Conservation (phyloP, 2,329 filamentous ascomycete genomes). For the Septoria petroselini region DNA sequence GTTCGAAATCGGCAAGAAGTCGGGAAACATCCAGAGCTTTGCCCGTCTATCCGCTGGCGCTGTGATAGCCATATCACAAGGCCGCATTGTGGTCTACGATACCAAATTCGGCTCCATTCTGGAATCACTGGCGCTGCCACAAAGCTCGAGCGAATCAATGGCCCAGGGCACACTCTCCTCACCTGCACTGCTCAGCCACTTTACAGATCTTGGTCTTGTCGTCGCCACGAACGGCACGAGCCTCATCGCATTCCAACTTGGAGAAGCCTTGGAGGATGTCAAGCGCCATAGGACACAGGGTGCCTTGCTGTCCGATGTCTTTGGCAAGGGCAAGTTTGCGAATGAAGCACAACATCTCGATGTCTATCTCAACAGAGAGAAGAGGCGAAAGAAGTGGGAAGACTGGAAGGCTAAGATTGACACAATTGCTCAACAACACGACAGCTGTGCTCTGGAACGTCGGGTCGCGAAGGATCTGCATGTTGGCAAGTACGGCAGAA, state of each 20-base stretch:
- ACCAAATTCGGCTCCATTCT: constrained; percentile 60
- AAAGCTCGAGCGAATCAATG: neutral
- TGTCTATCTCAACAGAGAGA: constrained; percentile 17
- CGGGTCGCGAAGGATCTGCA: constrained; percentile 32
- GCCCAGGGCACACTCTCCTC: neutral
- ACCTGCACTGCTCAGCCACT: constrained; percentile 47
- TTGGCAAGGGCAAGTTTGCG: constrained; percentile 59
- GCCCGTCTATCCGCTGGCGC: constrained; percentile 65
- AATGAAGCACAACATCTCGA: constrained; percentile 11
- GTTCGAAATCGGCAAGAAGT: constrained; percentile 48
- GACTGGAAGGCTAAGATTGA: constrained; percentile 34
- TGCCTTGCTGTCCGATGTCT: constrained; percentile 68
- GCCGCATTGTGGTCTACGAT: constrained; percentile 63
- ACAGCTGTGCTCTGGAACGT: constrained; percentile 31
- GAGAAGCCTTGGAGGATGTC: constrained; percentile 31
- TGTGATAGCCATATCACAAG: constrained; percentile 58
- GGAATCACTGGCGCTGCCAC: constrained; percentile 40
- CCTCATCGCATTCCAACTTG: constrained; percentile 63
- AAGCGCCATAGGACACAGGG: constrained; percentile 41
- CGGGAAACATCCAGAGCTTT: constrained; percentile 57
- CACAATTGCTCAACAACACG: constrained; percentile 22
- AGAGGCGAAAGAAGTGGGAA: constrained; percentile 26
- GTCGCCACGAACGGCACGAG: constrained; percentile 63
- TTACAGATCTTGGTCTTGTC: constrained; percentile 63
- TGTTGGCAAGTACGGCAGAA: constrained; percentile 9